phyloP scores from a whole-genome alignment of 2,329 filamentous ascomycete species.

The Aspergillus sp. region DNA sequence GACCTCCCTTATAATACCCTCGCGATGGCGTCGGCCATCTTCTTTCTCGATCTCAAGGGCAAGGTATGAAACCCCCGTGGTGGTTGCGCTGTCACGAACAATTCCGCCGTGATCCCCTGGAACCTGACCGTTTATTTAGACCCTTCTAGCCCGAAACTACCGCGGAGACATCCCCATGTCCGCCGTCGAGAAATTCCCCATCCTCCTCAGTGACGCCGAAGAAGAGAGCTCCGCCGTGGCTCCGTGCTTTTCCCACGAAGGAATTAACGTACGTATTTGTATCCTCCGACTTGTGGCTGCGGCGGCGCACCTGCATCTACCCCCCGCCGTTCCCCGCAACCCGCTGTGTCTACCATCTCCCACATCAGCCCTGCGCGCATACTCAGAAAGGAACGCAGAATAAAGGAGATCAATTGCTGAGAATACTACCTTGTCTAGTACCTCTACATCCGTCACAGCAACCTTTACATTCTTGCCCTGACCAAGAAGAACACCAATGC shows the following conservation, averaged over 20 bases:
- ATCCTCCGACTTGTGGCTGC: slow-evolving; percentile 2
- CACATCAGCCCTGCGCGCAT: neutral
- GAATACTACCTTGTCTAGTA: slow-evolving; percentile 60
- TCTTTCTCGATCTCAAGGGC: slow-evolving; percentile 99
- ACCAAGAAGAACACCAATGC: slow-evolving; percentile 99
- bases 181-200: slow-evolving; percentile 94
- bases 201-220: slow-evolving; percentile 95
- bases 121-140: slow-evolving; percentile 56
- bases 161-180: slow-evolving; percentile 99
- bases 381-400: neutral
- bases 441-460: slow-evolving; percentile 98
- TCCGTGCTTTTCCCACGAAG: slow-evolving; percentile 96
- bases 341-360: neutral
- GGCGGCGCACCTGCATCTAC: slow-evolving; percentile 12
- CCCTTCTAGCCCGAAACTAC: slow-evolving; percentile 97
- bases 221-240: slow-evolving; percentile 97
- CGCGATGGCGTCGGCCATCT: slow-evolving; percentile 92
- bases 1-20: slow-evolving; percentile 20
- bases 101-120: slow-evolving; percentile 8
- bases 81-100: neutral
- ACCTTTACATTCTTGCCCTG: slow-evolving; percentile 94
- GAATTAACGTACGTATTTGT: slow-evolving; percentile 77
- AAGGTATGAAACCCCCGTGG: slow-evolving; percentile 66
- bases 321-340: slow-evolving; percentile 23
- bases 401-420: slow-evolving; percentile 6